phyloP scores from a whole-genome alignment of 1,139 yeast species.

The Nematodospora anomalae region DNA sequence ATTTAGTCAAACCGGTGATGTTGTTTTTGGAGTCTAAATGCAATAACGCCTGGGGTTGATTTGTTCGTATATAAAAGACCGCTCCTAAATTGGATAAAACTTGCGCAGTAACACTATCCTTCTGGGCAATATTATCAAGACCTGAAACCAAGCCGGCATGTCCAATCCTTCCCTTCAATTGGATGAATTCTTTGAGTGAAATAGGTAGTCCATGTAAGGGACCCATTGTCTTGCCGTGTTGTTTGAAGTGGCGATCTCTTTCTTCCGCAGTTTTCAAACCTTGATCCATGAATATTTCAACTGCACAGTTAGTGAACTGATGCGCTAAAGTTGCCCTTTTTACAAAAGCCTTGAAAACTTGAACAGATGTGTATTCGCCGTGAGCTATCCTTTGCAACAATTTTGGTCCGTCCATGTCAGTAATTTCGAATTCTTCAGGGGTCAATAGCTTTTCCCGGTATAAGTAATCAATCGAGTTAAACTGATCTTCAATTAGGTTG shows the following conservation, averaged over 20 bases:
- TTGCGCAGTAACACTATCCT: slow-evolving; percentile 28
- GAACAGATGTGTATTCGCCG: slow-evolving; percentile 39
- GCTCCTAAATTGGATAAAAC: slow-evolving; percentile 32
- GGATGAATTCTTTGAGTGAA: slow-evolving; percentile 56
- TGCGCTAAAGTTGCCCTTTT: slow-evolving; percentile 50
- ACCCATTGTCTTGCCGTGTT: slow-evolving; percentile 27
- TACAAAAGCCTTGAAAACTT: slow-evolving; percentile 51
- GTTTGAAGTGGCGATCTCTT: slow-evolving; percentile 28
- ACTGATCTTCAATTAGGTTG: slow-evolving; percentile 38
- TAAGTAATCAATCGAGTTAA: slow-evolving; percentile 47
- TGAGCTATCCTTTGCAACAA: slow-evolving; percentile 37
- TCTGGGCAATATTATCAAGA: slow-evolving; percentile 47
- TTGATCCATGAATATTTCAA: slow-evolving; percentile 37
- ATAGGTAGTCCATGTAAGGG: slow-evolving; percentile 43
- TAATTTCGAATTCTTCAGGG: slow-evolving; percentile 45
- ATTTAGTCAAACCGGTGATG: slow-evolving; percentile 33
- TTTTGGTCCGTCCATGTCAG: slow-evolving; percentile 41
- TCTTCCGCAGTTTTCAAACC: slow-evolving; percentile 29
- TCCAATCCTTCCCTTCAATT: slow-evolving; percentile 54
- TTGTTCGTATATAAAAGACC: slow-evolving; percentile 34
- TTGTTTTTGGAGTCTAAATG: slow-evolving; percentile 39
- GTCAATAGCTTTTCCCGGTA: slow-evolving; percentile 43
- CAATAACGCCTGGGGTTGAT: slow-evolving; percentile 40
- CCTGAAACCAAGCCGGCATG: slow-evolving; percentile 63
- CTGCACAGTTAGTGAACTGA: slow-evolving; percentile 40